A percentile compares a stretch with the other conserved stretches of the same genome.
Conservation (phyloP, 441 rosid genomes). For the Jatropha multifida region DNA sequence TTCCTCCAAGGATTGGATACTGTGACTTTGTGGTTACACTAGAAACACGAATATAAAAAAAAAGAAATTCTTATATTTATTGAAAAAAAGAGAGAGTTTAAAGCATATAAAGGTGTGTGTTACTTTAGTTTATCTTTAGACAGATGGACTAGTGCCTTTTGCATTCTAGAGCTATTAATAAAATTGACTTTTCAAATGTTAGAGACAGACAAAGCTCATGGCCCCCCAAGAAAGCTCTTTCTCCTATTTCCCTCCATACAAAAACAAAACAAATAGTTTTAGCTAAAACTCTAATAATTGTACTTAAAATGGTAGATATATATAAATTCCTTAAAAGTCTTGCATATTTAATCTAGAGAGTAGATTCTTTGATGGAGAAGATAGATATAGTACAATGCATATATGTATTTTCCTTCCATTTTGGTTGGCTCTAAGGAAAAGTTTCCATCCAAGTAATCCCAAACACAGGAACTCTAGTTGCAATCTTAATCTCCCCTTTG, state of each 20-base stretch:
- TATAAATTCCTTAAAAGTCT: too few relatives aligned
- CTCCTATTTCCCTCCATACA: background rate
- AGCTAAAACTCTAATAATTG: background rate
- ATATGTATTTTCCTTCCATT: too few relatives aligned
- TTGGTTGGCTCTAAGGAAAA: background rate
- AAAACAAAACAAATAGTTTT: background rate
- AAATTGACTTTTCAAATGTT: slow-evolving; percentile 5
- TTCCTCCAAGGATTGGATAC: slow-evolving; percentile 8
- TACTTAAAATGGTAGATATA: background rate
- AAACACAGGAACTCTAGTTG: slow-evolving; percentile 25
- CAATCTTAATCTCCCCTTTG: slow-evolving; percentile 20
- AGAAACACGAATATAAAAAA: slow-evolving; percentile 4
- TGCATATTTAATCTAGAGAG: background rate
- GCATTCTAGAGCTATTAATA: slow-evolving; percentile 3
- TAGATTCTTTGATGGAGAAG: slow-evolving; percentile 29
- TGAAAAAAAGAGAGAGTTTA: background rate
- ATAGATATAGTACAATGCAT: background rate
- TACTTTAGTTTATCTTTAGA: slow-evolving; percentile 14
- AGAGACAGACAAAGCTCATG: background rate
- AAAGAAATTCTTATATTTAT: background rate
- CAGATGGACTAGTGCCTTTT: slow-evolving; percentile 10
- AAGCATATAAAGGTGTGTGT: slow-evolving; percentile 12
- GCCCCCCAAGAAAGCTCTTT: background rate
- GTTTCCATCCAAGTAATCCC: slow-evolving; percentile 8
- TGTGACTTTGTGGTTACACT: slow-evolving; percentile 9